Evolutionary conservation across 495 filamentous ascomycete species (phyloP), one percentile per base, ranked within the genome.

Genomic region (Xylaria scruposa): DNA sequence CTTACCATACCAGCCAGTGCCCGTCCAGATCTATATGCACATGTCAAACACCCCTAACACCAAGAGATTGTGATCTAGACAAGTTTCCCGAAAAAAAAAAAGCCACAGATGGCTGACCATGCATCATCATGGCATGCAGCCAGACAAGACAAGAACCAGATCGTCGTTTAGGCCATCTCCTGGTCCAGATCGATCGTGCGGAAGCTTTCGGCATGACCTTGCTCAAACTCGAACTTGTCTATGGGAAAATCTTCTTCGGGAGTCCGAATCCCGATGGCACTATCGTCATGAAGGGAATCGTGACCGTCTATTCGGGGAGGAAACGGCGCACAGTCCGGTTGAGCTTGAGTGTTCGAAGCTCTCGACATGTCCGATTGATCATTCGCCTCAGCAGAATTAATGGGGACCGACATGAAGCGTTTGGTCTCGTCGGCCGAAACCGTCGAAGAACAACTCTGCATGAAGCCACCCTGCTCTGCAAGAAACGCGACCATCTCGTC

Each of bases 401-500:
- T 44, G 12, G 70, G 51, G 40, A 26, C 64, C 19, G 77, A 53
- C 1, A 63, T 62, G 47, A 80, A 78, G n/a, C 76, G 77, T 63
- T 81, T 80, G 17, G 79, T 54, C 0, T 77, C 26, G 49, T 42
- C 7, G 76, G 71, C n/a, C 59, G 51, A 54, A 53, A 75, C 26
- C 21, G 59, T 47, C 0, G 33, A 59, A 5, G 65, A 72, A 54
- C 33, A 71, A 73, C 90, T 88, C 59, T 89, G 88, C 85, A 98
- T 89, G 78, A 98, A 98, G 0, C 96, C 96, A 24, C 96, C 96
- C 68, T 94, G 91, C 76, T 97, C 94, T 0, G 94, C 95, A 74
- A 97, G 86, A 89, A 96, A 98, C 47, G 91, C 83, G 75, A 94
- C 89, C 94, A 97, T 97, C 81, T 98, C 96, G 78, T 98, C 95